Conservation (phyloP, 495 filamentous ascomycete species). For the Beverwykella pulmonaria region DNA sequence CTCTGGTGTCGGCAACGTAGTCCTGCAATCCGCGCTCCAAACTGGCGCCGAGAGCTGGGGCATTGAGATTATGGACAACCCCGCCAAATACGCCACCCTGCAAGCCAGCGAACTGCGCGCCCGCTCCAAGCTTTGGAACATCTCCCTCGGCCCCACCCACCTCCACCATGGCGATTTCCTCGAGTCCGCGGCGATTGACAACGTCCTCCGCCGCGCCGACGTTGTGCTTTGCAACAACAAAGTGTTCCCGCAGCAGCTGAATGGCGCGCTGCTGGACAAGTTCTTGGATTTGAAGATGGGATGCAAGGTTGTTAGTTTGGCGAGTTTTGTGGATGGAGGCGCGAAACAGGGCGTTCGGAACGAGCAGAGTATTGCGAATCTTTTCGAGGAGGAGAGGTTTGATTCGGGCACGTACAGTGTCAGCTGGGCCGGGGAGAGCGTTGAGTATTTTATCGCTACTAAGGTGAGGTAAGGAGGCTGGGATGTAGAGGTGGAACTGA, state of each 20-base stretch:
- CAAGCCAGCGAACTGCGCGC: conserved; percentile 69
- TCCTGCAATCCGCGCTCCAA: conserved; percentile 90
- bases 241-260: conserved; percentile 83
- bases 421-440: conserved; percentile 86
- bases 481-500: too few relatives aligned
- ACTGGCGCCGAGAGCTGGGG: conserved; percentile 94
- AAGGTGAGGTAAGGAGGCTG: conserved; percentile 53
- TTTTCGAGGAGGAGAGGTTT: conserved; percentile 71
- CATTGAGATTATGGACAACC: conserved; percentile 79
- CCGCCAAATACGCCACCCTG: conserved; percentile 37
- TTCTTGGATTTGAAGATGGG: conserved; percentile 95
- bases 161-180: conserved; percentile 86
- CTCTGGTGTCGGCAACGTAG: conserved; percentile 93
- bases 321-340: conserved; percentile 72
- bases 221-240: conserved; percentile 97
- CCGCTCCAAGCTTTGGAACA: conserved; percentile 86
- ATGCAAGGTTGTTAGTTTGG: conserved; percentile 80
- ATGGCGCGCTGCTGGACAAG: conserved; percentile 81
- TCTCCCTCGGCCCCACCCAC: conserved; percentile 73
- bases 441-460: conserved; percentile 83
- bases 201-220: conserved; percentile 78
- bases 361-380: conserved; percentile 72
- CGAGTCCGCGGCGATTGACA: conserved; percentile 67
- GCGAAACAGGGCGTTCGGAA: conserved; percentile 71
- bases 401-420: conserved; percentile 82